These are phyloP conservation scores for Cyclotella baltica DNA, from an alignment of 108 stramenopile species.

Conservation along the genomic window DNA sequence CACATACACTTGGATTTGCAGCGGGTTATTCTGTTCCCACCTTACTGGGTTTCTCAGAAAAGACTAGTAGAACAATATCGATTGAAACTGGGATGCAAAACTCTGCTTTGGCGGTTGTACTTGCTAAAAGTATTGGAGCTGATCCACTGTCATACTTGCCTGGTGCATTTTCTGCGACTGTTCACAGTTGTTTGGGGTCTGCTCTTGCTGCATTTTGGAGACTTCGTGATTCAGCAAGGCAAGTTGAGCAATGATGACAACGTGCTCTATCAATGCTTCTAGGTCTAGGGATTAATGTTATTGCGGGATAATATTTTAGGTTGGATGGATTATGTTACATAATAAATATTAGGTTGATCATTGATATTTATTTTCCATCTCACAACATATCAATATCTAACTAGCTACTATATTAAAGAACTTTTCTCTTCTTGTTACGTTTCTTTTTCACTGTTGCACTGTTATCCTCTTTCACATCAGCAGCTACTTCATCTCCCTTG, in stretches of 20 bases:
- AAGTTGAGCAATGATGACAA: background rate
- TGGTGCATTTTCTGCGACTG: slow-evolving; percentile 91
- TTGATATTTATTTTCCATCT: no score
- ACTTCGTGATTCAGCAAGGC: slow-evolving; percentile 35
- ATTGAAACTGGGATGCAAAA: slow-evolving; percentile 98
- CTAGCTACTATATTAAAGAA: no score
- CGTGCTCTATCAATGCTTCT: background rate
- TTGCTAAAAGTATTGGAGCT: slow-evolving; percentile 88
- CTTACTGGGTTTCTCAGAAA: slow-evolving; percentile 61
- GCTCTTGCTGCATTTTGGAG: slow-evolving; percentile 90
- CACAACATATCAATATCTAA: no score
- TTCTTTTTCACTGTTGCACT: slow-evolving; percentile 20
- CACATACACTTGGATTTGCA: slow-evolving; percentile 88
- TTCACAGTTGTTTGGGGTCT: slow-evolving; percentile 91
- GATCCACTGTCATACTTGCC: slow-evolving; percentile 85
- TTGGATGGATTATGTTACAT: no score
- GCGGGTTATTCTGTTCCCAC: slow-evolving; percentile 77
- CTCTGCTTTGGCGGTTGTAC: slow-evolving; percentile 92
- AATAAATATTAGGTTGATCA: no score
- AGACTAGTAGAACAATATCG: slow-evolving; percentile 82
- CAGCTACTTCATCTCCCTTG: background rate
- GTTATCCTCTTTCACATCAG: slow-evolving; percentile 9
- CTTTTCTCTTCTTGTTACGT: background rate
- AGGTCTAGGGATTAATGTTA: no score
- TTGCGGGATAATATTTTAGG: no score